Evolutionary conservation across 495 filamentous ascomycete species (phyloP).

Genomic region (Rostrohypoxylon terebratum): DNA sequence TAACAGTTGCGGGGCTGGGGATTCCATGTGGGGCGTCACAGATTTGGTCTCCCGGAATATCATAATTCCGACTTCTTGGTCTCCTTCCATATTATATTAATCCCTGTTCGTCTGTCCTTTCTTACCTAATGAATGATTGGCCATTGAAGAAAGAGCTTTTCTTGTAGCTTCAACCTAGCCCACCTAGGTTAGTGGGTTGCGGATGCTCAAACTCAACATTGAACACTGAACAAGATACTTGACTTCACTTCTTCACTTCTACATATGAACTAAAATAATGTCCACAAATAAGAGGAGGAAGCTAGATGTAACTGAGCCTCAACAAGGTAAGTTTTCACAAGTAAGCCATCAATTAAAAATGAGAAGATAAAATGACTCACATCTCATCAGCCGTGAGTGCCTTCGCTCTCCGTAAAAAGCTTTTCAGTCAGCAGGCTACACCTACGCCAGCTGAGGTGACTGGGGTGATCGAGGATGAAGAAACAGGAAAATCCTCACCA

Average conservation of each 20-base stretch:
- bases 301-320: conserved; percentile 48
- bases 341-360: background rate
- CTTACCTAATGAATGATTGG: background rate
- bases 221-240: background rate
- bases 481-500: background rate
- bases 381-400: conserved; percentile 60
- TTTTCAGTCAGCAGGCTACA: conserved; percentile 45
- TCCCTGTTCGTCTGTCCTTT: background rate
- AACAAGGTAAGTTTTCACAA: conserved; percentile 47
- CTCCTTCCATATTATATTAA: no score
- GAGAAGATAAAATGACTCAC: conserved; percentile 2
- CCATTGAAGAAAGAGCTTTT: background rate
- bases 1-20: conserved; percentile 25
- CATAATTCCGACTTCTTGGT: conserved; percentile 8
- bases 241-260: background rate
- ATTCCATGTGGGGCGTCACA: conserved; percentile 8
- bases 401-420: conserved; percentile 61
- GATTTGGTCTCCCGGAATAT: background rate
- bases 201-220: background rate
- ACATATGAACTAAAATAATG: conserved; percentile 46
- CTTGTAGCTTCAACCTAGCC: no score
- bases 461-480: background rate
- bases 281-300: conserved; percentile 58
- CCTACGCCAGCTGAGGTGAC: conserved; percentile 1
- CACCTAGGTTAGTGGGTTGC: no score